Evolutionary conservation across 345 rosid genomes (phyloP).

Genomic region (Eucalyptus sp.): DNA sequence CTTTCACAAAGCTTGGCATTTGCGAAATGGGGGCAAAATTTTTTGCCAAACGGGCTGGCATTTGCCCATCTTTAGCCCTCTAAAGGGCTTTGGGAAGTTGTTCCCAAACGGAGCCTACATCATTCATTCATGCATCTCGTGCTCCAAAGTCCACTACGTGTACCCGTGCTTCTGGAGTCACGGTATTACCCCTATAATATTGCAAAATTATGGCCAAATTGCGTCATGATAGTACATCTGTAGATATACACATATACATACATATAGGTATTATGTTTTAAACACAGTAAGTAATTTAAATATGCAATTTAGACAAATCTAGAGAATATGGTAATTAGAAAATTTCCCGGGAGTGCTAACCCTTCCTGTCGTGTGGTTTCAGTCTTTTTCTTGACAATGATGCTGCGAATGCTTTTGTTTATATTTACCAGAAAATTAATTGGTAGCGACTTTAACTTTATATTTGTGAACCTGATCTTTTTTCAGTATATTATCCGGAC

Average conservation of each 20-base stretch:
- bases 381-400: neutral
- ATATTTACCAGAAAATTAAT: neutral
- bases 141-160: neutral
- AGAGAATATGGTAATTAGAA: neutral
- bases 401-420: neutral
- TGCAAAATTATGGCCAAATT: neutral
- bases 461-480: neutral
- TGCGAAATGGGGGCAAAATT: no score
- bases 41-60: no score
- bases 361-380: neutral
- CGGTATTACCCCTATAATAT: neutral
- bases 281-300: neutral
- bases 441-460: neutral
- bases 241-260: neutral
- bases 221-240: neutral
- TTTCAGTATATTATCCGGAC: neutral
- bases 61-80: no score
- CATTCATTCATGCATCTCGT: neutral
- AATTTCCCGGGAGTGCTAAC: neutral
- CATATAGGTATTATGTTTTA: neutral
- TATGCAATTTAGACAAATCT: neutral
- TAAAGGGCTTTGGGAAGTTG: no score
- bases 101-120: no score
- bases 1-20: no score
- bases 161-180: neutral